These are phyloP conservation scores for Porphyra umbilicalis DNA, from an alignment of 31 red algal genomes.

Conservation along the genomic window DNA sequence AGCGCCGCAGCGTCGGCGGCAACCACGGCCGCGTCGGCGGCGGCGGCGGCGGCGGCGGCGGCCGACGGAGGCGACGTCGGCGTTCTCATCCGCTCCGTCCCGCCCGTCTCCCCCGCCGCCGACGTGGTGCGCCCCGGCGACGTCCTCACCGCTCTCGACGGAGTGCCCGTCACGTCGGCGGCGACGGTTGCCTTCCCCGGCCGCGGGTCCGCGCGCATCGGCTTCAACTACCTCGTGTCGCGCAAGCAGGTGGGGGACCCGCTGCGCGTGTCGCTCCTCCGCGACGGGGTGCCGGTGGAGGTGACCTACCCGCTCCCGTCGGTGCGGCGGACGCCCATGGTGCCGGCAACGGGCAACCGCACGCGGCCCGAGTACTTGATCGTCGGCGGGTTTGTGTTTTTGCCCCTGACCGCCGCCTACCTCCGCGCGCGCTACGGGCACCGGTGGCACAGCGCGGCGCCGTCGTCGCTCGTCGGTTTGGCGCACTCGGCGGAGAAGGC, in stretches of 20 bases:
- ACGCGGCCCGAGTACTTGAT: constrained; percentile 71
- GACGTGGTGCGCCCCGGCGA: constrained; percentile 37
- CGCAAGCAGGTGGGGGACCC: constrained; percentile 56
- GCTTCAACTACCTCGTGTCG: constrained; percentile 48
- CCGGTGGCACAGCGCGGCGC: constrained; percentile 48
- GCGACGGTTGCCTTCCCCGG: constrained; percentile 44
- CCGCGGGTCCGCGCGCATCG: constrained; percentile 18
- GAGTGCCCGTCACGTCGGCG: constrained; percentile 31
- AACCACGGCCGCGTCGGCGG: no score
- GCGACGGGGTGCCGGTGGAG: constrained; percentile 26
- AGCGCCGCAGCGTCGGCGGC: no score
- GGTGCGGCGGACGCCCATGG: constrained; percentile 34
- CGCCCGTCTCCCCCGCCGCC: constrained; percentile 13
- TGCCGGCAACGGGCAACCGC: constrained; percentile 59
- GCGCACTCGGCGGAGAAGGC: constrained; percentile 6
- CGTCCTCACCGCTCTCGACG: constrained; percentile 52
- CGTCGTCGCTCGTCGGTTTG: constrained; percentile 17
- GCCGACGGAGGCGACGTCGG: constrained; percentile 19
- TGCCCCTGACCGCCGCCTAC: constrained; percentile 75
- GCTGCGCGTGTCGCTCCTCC: constrained; percentile 26
- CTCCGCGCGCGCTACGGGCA: constrained; percentile 61
- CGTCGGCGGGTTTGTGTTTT: constrained; percentile 86
- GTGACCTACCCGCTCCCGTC: constrained; percentile 52
- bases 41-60: no score
- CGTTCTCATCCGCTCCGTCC: constrained; percentile 41